Conservation (phyloP, 495 filamentous ascomycete species). For the Choiromyces venosus region DNA sequence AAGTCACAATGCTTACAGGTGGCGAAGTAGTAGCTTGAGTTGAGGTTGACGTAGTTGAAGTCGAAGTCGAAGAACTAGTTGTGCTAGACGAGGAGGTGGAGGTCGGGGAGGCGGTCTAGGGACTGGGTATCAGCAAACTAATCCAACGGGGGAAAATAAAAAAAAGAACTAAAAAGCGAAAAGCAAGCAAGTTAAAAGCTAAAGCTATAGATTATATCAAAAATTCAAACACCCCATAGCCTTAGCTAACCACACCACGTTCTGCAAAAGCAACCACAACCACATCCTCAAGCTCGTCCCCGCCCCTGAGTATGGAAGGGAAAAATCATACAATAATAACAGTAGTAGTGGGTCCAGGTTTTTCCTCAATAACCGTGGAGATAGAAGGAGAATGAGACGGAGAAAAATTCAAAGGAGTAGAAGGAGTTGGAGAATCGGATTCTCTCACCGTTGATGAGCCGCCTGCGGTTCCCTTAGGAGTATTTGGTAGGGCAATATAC, state of each 20-base stretch:
- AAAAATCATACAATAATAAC: conserved; percentile 38
- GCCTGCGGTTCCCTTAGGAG: conserved; percentile 51
- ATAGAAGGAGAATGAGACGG: conserved; percentile 31
- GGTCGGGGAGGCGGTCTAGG: conserved; percentile 13
- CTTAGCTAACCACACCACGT: neutral
- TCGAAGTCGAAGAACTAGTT: conserved; percentile 26
- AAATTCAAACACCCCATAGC: neutral
- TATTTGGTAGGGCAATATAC: conserved; percentile 51
- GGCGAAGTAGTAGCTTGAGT: conserved; percentile 40
- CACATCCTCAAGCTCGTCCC: conserved; percentile 6
- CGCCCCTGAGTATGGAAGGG: conserved; percentile 22
- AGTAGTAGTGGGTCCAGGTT: conserved; percentile 32
- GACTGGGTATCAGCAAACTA: conserved; percentile 12
- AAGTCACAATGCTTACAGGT: conserved; percentile 48
- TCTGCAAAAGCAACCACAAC: conserved; percentile 17
- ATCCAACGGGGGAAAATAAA: conserved; percentile 15
- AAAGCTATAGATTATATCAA: neutral
- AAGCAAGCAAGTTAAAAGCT: neutral
- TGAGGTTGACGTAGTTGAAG: conserved; percentile 25
- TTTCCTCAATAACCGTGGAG: conserved; percentile 25
- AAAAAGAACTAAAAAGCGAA: conserved; percentile 8
- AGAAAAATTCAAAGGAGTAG: conserved; percentile 28
- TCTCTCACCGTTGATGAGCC: conserved; percentile 41
- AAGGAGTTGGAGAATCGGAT: conserved; percentile 30
- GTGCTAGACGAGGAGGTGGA: conserved; percentile 33